Percentiles rank a stretch among this genome's conserved stretches.
phyloP scores from a whole-genome alignment of 2,329 filamentous ascomycete species.

The Phaeosphaeria sp. region DNA sequence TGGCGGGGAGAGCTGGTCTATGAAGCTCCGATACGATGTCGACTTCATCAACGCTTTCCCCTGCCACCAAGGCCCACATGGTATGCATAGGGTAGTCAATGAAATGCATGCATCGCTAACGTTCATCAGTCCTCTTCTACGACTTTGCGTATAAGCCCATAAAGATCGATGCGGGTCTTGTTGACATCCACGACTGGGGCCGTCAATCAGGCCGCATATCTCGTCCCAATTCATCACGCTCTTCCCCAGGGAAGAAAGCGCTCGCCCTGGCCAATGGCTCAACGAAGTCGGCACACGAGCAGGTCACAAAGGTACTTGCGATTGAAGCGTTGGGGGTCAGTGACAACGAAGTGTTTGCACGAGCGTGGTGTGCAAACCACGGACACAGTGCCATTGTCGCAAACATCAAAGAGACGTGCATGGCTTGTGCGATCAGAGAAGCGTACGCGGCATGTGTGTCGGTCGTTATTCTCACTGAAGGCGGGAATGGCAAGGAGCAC shows the following conservation, averaged over 20 bases:
- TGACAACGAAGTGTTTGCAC: slow-evolving; percentile 77
- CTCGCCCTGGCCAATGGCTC: slow-evolving; percentile 28
- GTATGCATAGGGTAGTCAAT: slow-evolving; percentile 22
- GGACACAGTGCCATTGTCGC: slow-evolving; percentile 74
- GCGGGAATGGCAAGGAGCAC: slow-evolving; percentile 53
- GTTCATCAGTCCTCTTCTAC: slow-evolving; percentile 66
- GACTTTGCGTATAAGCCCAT: slow-evolving; percentile 69
- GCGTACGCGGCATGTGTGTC: slow-evolving; percentile 76
- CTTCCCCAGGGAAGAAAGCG: slow-evolving; percentile 41
- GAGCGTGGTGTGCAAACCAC: slow-evolving; percentile 80
- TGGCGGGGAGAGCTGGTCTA: slow-evolving; percentile 47
- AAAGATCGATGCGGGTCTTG: slow-evolving; percentile 66
- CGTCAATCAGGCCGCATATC: slow-evolving; percentile 39
- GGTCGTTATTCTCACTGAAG: slow-evolving; percentile 69
- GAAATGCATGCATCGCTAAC: slow-evolving; percentile 12
- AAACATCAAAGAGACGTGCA: slow-evolving; percentile 72
- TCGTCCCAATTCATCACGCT: slow-evolving; percentile 38
- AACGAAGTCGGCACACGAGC: slow-evolving; percentile 35
- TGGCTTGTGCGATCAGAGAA: slow-evolving; percentile 76
- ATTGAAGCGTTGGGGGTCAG: slow-evolving; percentile 75
- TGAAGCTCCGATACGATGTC: slow-evolving; percentile 49
- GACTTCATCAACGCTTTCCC: slow-evolving; percentile 52
- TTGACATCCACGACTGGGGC: slow-evolving; percentile 71
- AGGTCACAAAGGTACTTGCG: slow-evolving; percentile 69
- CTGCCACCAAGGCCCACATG: slow-evolving; percentile 50